phyloP scores from a whole-genome alignment of 2,329 filamentous ascomycete species.

The Talaromyces sp. region DNA sequence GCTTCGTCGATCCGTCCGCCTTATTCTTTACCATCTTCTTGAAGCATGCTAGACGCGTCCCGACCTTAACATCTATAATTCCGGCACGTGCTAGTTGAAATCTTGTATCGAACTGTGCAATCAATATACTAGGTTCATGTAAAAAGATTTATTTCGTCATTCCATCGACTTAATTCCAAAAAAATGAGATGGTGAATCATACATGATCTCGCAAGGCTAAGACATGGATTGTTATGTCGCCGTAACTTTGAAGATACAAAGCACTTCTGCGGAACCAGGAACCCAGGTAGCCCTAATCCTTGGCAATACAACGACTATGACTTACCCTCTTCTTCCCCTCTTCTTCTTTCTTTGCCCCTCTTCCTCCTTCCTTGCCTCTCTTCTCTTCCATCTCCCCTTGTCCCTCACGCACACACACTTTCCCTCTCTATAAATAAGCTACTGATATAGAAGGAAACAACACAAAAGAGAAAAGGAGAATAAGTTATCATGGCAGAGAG shows the following conservation, averaged over 20 bases:
- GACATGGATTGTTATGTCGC: neutral
- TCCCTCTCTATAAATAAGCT: neutral
- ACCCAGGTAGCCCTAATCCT: neutral
- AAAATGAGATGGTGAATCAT: neutral
- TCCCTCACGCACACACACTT: neutral
- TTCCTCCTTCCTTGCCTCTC: too few relatives aligned
- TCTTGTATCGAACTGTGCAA: too few relatives aligned
- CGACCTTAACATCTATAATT: neutral
- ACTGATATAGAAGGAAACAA: neutral
- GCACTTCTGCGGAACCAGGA: too few relatives aligned
- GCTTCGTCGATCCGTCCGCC: slow-evolving; percentile 30
- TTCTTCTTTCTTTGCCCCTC: too few relatives aligned
- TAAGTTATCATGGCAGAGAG: neutral
- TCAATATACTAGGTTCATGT: slow-evolving; percentile 44
- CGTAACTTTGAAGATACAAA: neutral
- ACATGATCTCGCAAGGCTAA: neutral
- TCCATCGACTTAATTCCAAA: neutral
- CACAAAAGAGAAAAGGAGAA: neutral
- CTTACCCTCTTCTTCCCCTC: too few relatives aligned
- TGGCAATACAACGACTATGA: too few relatives aligned
- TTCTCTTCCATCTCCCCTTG: too few relatives aligned
- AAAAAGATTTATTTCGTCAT: neutral
- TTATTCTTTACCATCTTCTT: slow-evolving; percentile 49
- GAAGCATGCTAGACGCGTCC: neutral
- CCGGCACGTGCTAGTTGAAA: neutral